Evolutionary conservation across 805 yeast species (phyloP), one percentile per base, ranked within the genome.

Genomic region (Candida parachauliodes): DNA sequence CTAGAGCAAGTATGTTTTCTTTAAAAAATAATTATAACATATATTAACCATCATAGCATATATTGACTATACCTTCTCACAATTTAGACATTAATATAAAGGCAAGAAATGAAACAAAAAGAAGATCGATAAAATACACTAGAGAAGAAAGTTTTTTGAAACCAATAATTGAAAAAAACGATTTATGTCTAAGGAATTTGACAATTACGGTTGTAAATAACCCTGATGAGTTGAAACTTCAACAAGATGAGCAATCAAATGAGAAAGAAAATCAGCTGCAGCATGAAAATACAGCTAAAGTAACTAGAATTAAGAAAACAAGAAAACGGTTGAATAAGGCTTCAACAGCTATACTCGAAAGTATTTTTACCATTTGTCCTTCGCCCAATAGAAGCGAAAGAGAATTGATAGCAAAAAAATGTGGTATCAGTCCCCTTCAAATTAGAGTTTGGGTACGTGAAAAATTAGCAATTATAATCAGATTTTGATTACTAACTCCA

Each of bases 371-470:
- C 6, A 17, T 15, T 11, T 18, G 18, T 10, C 46, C 54, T 7
- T 37, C 50, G 9, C 65, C 65, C 0, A 57, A 54, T 28, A 49
- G 54, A 15, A 39, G 38, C 19, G 65, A 60, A 18, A 43, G 63
- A 17, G 46, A 48, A 17, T 23, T 50, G 4, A 52, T 61, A 15
- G 62, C 64, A 2, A 48, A 52, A 16, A 51, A 47, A 32, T 53
- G 58, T 35, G 53, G 52, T 1, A 33, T 59, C 6, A 45, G 57
- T 1, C 49, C 54, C 1, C 36, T 50, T 3, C 65, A 60, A 42
- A 62, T 61, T 2, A 46, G 65, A 7, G 60, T 57, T 2, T 60
- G 67, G 67, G 61, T 56, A 50, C 26, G 60, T 54, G 10, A 30
- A n/a, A n/a, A n/a, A n/a, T n/a, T n/a, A n/a, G n/a, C n/a, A n/a